A percentile compares a stretch with the other conserved stretches of the same genome.
Conservation (phyloP, 2,329 filamentous ascomycete genomes). For the Pseudogymnoascus sp. region DNA sequence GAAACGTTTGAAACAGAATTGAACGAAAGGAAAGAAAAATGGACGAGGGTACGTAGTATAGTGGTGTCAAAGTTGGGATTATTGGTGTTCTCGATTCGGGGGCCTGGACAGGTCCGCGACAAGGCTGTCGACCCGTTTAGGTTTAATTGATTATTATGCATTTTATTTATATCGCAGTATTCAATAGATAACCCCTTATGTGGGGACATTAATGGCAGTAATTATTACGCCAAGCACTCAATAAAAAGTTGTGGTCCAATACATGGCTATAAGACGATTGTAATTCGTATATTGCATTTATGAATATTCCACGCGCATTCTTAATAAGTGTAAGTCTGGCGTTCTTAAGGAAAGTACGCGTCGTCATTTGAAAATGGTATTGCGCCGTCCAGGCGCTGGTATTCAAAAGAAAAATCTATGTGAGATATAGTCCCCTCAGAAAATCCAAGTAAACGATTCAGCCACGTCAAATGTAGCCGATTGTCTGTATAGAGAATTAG, state of each 20-base stretch:
- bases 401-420: constrained; percentile 4
- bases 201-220: not conserved
- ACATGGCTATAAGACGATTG: not conserved
- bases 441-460: constrained; percentile 59
- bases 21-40: not conserved
- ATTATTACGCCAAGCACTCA: not conserved
- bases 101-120: not conserved
- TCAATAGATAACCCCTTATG: constrained; percentile 5
- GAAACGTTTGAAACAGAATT: not conserved
- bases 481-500: constrained; percentile 31
- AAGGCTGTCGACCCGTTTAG: constrained; percentile 9
- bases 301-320: not conserved
- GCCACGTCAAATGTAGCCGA: constrained; percentile 47
- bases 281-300: constrained; percentile 2
- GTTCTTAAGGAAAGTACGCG: not conserved
- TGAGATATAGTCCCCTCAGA: constrained; percentile 29
- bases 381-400: not conserved
- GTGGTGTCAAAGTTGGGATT: constrained; percentile 1
- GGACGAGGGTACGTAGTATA: constrained; percentile 5
- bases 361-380: constrained; percentile 3
- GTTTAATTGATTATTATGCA: constrained; percentile 6
- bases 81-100: constrained; percentile 5
- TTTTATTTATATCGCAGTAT: constrained; percentile 3
- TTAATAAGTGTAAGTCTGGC: not conserved
- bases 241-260: not conserved